Evolutionary conservation across 306 rosid genomes (phyloP).

Genomic region (Prunus dulcis): DNA sequence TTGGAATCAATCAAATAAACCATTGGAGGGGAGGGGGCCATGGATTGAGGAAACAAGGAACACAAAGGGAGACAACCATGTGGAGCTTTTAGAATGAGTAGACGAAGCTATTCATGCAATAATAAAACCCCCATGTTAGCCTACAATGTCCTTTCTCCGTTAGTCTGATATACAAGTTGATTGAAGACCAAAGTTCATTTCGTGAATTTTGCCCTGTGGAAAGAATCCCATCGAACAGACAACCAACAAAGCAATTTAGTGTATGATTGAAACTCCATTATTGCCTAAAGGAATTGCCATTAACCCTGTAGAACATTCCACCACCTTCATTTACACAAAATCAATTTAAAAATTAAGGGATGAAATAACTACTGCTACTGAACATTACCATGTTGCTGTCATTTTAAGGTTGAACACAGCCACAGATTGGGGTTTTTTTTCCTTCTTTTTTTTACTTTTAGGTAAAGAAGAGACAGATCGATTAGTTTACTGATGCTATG

Average conservation of each 20-base stretch:
- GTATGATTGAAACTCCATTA: not conserved
- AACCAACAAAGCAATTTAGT: not conserved
- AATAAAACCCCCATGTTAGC: not conserved
- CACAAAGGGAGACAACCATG: slow-evolving; percentile 21
- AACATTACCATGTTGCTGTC: not conserved
- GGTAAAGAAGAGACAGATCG: not conserved
- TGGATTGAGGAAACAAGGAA: slow-evolving; percentile 6
- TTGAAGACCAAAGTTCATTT: not conserved
- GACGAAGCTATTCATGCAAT: not conserved
- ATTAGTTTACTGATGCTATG: not conserved
- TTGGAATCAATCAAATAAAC: not conserved
- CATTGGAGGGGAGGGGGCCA: not conserved
- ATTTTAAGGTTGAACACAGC: too few relatives aligned
- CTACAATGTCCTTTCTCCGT: not conserved
- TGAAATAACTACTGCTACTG: not conserved
- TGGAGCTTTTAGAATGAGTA: not conserved
- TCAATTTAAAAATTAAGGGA: too few relatives aligned
- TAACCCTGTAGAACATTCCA: not conserved
- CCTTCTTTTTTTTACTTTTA: not conserved
- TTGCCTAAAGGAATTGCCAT: not conserved
- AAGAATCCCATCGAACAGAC: slow-evolving; percentile 8
- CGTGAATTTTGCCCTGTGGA: not conserved
- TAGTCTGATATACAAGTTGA: not conserved
- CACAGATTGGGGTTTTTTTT: too few relatives aligned
- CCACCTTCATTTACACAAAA: not conserved